Evolutionary conservation across 2,329 filamentous ascomycete species (phyloP).

Genomic region (Scedosporium dehoogii): DNA sequence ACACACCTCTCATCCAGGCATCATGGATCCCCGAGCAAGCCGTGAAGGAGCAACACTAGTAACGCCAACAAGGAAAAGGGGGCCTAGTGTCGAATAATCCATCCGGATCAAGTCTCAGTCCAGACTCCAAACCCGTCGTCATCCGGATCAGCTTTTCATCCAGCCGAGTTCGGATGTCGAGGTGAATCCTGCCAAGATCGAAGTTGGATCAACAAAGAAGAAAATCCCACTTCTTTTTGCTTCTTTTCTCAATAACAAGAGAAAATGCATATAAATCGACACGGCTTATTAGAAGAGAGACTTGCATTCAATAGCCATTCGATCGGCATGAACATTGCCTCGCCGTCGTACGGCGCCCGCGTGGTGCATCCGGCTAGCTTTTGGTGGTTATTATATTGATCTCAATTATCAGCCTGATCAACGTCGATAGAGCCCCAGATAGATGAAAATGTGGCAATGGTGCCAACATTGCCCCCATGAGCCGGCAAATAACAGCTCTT

Average conservation of each 20-base stretch:
- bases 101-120: neutral
- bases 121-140: neutral
- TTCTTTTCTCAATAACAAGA: neutral
- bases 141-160: neutral
- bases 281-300: neutral
- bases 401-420: neutral
- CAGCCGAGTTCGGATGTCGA: neutral
- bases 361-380: neutral
- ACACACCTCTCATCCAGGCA: neutral
- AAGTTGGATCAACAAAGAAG: neutral
- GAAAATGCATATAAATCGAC: neutral
- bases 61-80: neutral
- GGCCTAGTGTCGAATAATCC: neutral
- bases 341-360: neutral
- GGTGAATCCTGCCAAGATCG: neutral
- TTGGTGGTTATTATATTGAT: neutral
- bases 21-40: neutral
- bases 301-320: neutral
- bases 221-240: neutral
- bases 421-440: neutral
- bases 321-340: neutral
- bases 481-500: neutral
- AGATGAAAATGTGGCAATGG: neutral
- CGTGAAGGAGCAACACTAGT: neutral
- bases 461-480: neutral